Conservation (phyloP, 495 filamentous ascomycete genomes). For the Penicillium macrosclerotiorum region DNA sequence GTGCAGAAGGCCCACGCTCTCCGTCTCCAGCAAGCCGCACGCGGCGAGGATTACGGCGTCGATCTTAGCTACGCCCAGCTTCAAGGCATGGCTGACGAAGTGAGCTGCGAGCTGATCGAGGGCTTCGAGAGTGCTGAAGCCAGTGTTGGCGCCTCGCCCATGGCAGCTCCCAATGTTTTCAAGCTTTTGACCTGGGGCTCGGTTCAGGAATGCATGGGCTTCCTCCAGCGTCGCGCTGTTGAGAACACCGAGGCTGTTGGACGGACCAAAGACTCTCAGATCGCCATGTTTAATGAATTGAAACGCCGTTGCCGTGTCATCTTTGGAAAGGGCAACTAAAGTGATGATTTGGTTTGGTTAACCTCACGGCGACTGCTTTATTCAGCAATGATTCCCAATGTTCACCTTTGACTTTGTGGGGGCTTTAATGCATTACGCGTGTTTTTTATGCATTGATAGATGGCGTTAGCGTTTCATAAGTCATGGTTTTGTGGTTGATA, state of each 20-base stretch:
- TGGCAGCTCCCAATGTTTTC: slow-evolving; percentile 62
- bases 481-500: slow-evolving; percentile 14
- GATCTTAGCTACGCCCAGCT: slow-evolving; percentile 84
- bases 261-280: slow-evolving; percentile 69
- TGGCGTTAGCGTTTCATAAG: slow-evolving; percentile 24
- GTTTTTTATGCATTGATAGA: slow-evolving; percentile 23
- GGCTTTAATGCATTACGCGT: background rate
- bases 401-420: slow-evolving; percentile 1
- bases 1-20: slow-evolving; percentile 67
- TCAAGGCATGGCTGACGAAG: slow-evolving; percentile 96
- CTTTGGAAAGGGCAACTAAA: slow-evolving; percentile 30
- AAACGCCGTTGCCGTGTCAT: slow-evolving; percentile 56
- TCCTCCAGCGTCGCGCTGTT: slow-evolving; percentile 76
- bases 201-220: slow-evolving; percentile 91
- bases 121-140: slow-evolving; percentile 39
- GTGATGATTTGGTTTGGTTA: slow-evolving; percentile 1
- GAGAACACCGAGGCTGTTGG: slow-evolving; percentile 90
- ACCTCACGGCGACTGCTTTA: background rate
- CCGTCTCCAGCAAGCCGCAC: slow-evolving; percentile 47
- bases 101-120: slow-evolving; percentile 76
- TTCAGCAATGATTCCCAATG: background rate
- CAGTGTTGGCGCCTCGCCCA: slow-evolving; percentile 14
- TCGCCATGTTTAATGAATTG: slow-evolving; percentile 73
- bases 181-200: slow-evolving; percentile 94
- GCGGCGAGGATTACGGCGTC: slow-evolving; percentile 42